phyloP scores from a whole-genome alignment of 2,329 filamentous ascomycete genomes.

The Fusarium mangiferae region DNA sequence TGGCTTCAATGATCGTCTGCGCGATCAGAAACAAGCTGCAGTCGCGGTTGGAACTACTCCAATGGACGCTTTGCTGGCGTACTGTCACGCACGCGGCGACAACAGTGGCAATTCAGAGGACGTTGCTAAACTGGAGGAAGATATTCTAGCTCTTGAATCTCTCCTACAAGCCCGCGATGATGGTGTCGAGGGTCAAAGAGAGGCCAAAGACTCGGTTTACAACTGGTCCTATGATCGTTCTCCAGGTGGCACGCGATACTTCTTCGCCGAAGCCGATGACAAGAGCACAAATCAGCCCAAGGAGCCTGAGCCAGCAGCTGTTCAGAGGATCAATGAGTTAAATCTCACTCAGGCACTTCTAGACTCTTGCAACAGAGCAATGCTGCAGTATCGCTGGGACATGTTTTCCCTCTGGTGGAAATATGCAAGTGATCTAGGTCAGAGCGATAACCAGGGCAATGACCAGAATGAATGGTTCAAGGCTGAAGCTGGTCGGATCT shows the following conservation, averaged over 20 bases:
- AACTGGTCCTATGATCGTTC: constrained; percentile 45
- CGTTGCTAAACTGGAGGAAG: constrained; percentile 40
- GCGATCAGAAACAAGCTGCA: constrained; percentile 40
- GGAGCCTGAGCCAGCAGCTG: neutral
- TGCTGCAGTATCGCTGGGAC: constrained; percentile 49
- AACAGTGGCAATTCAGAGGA: neutral
- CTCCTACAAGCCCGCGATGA: constrained; percentile 47
- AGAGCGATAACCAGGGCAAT: neutral
- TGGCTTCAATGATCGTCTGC: constrained; percentile 25
- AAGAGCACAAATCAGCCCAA: constrained; percentile 7
- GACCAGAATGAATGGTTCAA: neutral
- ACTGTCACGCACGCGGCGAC: constrained; percentile 45
- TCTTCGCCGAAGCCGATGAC: constrained; percentile 33
- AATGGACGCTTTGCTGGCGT: constrained; percentile 52
- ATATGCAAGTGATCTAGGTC: constrained; percentile 23
- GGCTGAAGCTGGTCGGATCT: neutral
- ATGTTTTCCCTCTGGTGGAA: constrained; percentile 57
- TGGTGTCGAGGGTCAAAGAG: constrained; percentile 45
- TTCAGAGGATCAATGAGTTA: constrained; percentile 6
- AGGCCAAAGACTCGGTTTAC: constrained; percentile 46
- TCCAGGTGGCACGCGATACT: constrained; percentile 43
- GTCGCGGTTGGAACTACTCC: constrained; percentile 51
- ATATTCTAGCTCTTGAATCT: constrained; percentile 43
- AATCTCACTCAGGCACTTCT: constrained; percentile 39
- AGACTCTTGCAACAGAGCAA: constrained; percentile 32